Percentiles rank a stretch among this genome's conserved stretches.
These are phyloP conservation scores for Metschnikowia anglica DNA, from an alignment of 805 yeast genomes.

Conservation along the genomic window DNA sequence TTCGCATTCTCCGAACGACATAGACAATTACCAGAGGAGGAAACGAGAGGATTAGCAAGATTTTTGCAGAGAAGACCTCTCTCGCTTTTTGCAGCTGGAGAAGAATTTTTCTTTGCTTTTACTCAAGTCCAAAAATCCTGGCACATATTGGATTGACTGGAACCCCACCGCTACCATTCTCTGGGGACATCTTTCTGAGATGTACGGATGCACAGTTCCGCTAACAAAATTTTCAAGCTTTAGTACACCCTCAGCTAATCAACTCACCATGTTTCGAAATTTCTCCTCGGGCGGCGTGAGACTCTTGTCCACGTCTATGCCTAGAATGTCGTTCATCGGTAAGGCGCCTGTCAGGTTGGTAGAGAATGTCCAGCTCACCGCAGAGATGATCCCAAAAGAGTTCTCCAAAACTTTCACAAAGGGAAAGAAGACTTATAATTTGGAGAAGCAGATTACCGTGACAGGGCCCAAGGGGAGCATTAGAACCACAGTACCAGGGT, in stretches of 20 bases:
- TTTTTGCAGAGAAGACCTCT: too few species aligned
- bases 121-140: too few species aligned
- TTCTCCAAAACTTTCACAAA: slow-evolving; percentile 62
- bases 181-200: slow-evolving; percentile 2
- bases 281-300: slow-evolving; percentile 15
- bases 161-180: background rate
- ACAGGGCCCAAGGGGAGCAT: slow-evolving; percentile 78
- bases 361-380: slow-evolving; percentile 53
- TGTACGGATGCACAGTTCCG: slow-evolving; percentile 8
- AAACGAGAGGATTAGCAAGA: too few species aligned
- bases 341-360: slow-evolving; percentile 70
- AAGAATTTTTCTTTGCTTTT: too few species aligned
- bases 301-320: slow-evolving; percentile 14
- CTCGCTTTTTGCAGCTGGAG: too few species aligned
- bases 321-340: slow-evolving; percentile 66
- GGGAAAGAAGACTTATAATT: slow-evolving; percentile 57
- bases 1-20: too few species aligned
- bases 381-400: slow-evolving; percentile 49
- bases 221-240: slow-evolving; percentile 8
- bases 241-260: background rate
- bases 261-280: slow-evolving; percentile 17
- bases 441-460: slow-evolving; percentile 60
- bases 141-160: too few species aligned
- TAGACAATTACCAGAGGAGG: too few species aligned
- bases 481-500: slow-evolving; percentile 66